Conservation (phyloP, 1,284 basidiomycete species). For the Trametes pubescens region DNA sequence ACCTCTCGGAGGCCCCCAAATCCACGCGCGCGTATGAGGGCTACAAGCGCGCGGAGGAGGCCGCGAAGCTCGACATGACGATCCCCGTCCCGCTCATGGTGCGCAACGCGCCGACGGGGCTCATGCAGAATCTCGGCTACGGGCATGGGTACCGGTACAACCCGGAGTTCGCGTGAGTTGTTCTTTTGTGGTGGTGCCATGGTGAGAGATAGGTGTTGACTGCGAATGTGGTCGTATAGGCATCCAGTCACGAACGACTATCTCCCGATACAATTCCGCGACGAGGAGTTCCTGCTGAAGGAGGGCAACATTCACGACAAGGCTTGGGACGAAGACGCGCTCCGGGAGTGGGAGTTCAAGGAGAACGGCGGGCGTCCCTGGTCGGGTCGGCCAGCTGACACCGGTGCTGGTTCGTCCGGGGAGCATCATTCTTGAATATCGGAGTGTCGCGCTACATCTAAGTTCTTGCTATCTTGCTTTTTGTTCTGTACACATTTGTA, state of each 20-base stretch:
- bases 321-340: slow-evolving; percentile 76
- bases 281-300: slow-evolving; percentile 58
- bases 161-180: slow-evolving; percentile 72
- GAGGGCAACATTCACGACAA: slow-evolving; percentile 64
- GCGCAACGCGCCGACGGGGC: slow-evolving; percentile 86
- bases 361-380: slow-evolving; percentile 71
- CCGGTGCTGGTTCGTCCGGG: background rate
- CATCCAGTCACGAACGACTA: slow-evolving; percentile 80
- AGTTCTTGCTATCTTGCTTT: slow-evolving; percentile 21
- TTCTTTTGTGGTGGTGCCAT: background rate
- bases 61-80: slow-evolving; percentile 60
- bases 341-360: slow-evolving; percentile 76
- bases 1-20: slow-evolving; percentile 86
- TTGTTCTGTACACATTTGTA: slow-evolving; percentile 7
- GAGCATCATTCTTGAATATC: no score
- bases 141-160: slow-evolving; percentile 81
- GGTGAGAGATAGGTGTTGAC: background rate
- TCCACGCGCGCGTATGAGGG: slow-evolving; percentile 83
- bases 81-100: slow-evolving; percentile 79
- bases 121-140: slow-evolving; percentile 88
- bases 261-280: slow-evolving; percentile 55
- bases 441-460: background rate
- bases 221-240: slow-evolving; percentile 41
- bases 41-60: slow-evolving; percentile 75
- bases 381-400: slow-evolving; percentile 56